Base-by-base conservation (phyloP, 2,329 filamentous ascomycete species). In the Monosporascus sp. region DNA sequence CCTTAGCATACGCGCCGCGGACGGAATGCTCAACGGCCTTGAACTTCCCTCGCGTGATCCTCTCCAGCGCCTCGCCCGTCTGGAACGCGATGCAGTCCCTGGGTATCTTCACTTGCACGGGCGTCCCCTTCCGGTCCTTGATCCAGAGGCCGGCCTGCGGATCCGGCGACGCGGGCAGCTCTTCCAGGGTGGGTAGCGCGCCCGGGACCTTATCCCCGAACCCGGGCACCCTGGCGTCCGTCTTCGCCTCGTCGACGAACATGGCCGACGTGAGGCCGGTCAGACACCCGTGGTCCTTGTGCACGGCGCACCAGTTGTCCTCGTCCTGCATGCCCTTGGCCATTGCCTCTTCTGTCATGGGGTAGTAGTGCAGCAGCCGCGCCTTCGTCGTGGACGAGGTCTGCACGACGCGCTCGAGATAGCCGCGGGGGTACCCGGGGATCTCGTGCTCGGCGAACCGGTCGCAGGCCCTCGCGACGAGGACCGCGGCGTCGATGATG, bases 1-100 rank as follows among this genome's bases (percentile, higher is more conserved):
- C 73, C 45, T 77, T 79, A 1, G 81, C 75, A 58, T 81, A 78
- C 5, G 88, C 85, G 0, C 92, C 93, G 59, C 87, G 81, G 8
- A 99, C 94, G 70, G 96, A 97, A 75, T 99, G 94, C 60, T 94
- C 93, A 55, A 97, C 94, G 1, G 94, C 94, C 71, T 88, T 90
- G 76, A 99, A 96, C 65, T 83, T 85, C 9, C 94, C 94, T n/a
- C 81, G 77, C 0, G 93, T 97, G 67, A 99, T 97, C 53, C 90
- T 79, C 72, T 97, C 88, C 49, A 99, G 76, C 1, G 93, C 87
- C 73, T 97, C 90, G 2, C 93, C 94, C 0, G 93, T 99, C 76
- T 99, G 93, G 68, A 99, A 99, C 1, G 90, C 94, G 48, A 99
- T 86, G 70, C 90, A 94, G 67, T 96, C 91, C 42, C 85, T 80